Evolutionary conservation across 352 stramenopile species (phyloP), one percentile per base, ranked within the genome.

Genomic region (Pythium oligandrum): DNA sequence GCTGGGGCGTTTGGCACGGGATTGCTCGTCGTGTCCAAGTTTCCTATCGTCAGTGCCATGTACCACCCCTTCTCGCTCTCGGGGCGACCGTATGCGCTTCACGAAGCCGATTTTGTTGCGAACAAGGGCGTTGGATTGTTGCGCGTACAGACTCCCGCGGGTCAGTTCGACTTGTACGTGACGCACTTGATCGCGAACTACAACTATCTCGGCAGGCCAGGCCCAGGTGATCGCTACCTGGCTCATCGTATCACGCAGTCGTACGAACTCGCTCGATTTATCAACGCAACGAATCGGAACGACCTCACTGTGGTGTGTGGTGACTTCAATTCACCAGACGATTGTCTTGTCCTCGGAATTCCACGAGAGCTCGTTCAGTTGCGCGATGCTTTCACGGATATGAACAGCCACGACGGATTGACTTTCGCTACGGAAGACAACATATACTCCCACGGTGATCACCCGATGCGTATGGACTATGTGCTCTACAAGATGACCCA

Each of bases 401-500:
- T 69, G 47, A 86, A 89, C 50, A 74, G 59, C 17, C 61, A 75
- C 51, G 66, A 84, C 44, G 82, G 82, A 4, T 54, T 85, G 44
- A 90, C 82, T 42, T 92, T 92, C 47, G 82, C 77, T 3, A 83
- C 78, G 1, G 73, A 73, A 12, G 82, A 92, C 55, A 92, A 92
- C 68, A 85, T 87, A 53, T 92, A 80, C 55, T 90, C 78, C 46
- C 71, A 87, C 53, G 78, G 82, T 1, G 82, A 92, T 8, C 73
- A 89, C 59, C 82, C 82, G 2, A 92, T 92, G 82, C 75, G 82
- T 26, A 92, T 92, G 82, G 82, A 92, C 54, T 92, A 92, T 50
- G 64, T 92, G 26, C 67, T 92, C 48, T 92, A 90, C 73, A 84
- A 86, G 62, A 63, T 75, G 30, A 32, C 55, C 26, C 59, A 57